Base-by-base conservation (phyloP, 352 stramenopile species). In the Phytopythium boreale region DNA sequence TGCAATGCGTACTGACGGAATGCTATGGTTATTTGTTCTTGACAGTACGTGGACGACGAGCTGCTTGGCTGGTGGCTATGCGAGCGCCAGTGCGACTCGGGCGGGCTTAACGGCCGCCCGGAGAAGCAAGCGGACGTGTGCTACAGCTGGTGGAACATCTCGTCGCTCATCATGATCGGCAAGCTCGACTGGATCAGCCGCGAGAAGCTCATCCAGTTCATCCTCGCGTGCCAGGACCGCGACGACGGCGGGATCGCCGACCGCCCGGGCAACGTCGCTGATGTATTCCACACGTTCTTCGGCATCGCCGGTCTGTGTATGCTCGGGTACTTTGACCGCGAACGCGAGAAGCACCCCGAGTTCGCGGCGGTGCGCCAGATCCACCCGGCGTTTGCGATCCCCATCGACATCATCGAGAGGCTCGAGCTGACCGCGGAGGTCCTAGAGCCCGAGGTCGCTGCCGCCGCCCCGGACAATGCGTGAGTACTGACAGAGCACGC, bases 131-230 rank as follows among this genome's bases (percentile, higher is more conserved):
- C 97, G 0, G 98, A 99, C 76, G 97, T 99, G 49, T 99, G 97
- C 76, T 99, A 99, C 76, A 98, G 92, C 62, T 99, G 98, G 97
- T 99, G 98, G 98, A 98, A 99, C 76, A 90, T 99, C 47, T 97
- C 93, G 62, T 94, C 87, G 36, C 84, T 99, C 46, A 97, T 93
- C 39, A 99, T 99, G 71, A 89, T 98, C 72, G 75, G 84, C 36
- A 97, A 96, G 64, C 75, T 96, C 22, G 84, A 98, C 69, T 99
- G 94, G 92, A 99, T 99, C 68, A 96, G 93, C 74, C 88, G 87
- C 59, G 85, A 95, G 37, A 97, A 96, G 67, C 83, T 99, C 37
- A 88, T 95, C 62, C 65, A 93, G 57, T 98, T 97, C 72, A 98
- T 98, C 66, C 62, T 98, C 51, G 79, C 93, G 36, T 98, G 95